Evolutionary conservation across 345 rosid genomes (phyloP).

Genomic region (Clausena lansium): DNA sequence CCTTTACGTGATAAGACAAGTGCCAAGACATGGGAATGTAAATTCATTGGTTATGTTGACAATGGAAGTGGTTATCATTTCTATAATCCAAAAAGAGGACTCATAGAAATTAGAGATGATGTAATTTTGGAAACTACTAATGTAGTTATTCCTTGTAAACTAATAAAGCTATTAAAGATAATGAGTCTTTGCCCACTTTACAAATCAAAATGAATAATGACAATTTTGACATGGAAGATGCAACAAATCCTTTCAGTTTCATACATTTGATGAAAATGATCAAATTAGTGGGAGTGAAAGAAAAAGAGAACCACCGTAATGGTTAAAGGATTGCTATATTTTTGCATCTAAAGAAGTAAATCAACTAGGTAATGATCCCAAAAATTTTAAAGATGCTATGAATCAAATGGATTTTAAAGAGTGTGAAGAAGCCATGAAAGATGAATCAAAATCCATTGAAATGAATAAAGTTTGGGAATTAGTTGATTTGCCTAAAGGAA

Average conservation of each 20-base stretch:
- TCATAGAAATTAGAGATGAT: too few relatives aligned
- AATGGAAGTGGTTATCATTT: too few relatives aligned
- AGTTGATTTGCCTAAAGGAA: too few relatives aligned
- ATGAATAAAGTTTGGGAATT: not conserved
- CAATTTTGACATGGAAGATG: not conserved
- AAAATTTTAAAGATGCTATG: not conserved
- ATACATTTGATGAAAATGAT: not conserved
- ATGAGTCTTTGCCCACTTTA: not conserved
- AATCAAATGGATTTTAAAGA: not conserved
- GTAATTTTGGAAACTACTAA: not conserved
- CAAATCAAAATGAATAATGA: too few relatives aligned
- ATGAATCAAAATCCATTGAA: not conserved
- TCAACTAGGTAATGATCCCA: not conserved
- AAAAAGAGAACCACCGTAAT: not conserved
- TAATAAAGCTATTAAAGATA: too few relatives aligned
- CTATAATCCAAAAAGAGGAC: too few relatives aligned
- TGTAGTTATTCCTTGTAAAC: not conserved
- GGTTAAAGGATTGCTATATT: not conserved
- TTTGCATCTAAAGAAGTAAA: not conserved
- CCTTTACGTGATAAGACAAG: too few relatives aligned
- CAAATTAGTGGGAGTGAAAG: not conserved
- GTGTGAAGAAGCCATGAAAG: not conserved
- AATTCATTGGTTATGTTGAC: too few relatives aligned
- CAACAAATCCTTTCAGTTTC: rapidly evolving
- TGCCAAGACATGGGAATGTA: too few relatives aligned